Evolutionary conservation across 371 early-diverging fungal genomes (phyloP).

Genomic region (Mucor indicus): DNA sequence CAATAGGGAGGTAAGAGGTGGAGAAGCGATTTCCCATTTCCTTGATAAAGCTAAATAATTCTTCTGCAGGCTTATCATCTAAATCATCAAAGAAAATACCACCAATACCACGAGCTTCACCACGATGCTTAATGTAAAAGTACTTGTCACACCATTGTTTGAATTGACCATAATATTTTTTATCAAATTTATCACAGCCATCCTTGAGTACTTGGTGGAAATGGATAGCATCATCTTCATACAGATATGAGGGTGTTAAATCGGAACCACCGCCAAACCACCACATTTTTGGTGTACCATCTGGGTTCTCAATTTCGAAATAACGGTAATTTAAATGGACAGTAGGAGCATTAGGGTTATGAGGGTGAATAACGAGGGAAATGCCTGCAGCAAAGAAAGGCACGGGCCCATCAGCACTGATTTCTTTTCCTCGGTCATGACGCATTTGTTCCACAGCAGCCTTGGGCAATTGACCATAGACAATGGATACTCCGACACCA

Average conservation of each 20-base stretch:
- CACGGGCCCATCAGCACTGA: conserved; percentile 43
- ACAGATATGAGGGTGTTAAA: conserved; percentile 75
- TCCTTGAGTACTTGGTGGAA: conserved; percentile 76
- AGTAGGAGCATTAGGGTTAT: conserved; percentile 93
- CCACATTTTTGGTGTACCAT: conserved; percentile 56
- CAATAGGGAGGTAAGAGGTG: conserved; percentile 73
- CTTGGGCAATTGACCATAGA: conserved; percentile 71
- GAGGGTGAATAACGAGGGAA: conserved; percentile 88
- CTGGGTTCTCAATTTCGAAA: conserved; percentile 77
- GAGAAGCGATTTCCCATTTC: conserved; percentile 71
- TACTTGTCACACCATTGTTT: conserved; percentile 86
- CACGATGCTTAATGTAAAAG: conserved; percentile 72
- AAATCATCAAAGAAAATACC: conserved; percentile 89
- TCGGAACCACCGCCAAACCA: conserved; percentile 91
- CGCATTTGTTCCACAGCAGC: conserved; percentile 79
- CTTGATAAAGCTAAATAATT: conserved; percentile 67
- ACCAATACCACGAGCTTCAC: conserved; percentile 81
- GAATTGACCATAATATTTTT: conserved; percentile 65
- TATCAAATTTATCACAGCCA: conserved; percentile 74
- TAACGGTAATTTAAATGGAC: conserved; percentile 95
- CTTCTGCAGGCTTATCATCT: conserved; percentile 59
- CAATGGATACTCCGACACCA: conserved; percentile 81
- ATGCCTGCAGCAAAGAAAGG: conserved; percentile 90
- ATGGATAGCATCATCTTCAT: conserved; percentile 74
- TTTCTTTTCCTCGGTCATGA: conserved; percentile 53